Base-by-base conservation (phyloP, 345 rosid genomes). In the Aquilaria malaccensis region DNA sequence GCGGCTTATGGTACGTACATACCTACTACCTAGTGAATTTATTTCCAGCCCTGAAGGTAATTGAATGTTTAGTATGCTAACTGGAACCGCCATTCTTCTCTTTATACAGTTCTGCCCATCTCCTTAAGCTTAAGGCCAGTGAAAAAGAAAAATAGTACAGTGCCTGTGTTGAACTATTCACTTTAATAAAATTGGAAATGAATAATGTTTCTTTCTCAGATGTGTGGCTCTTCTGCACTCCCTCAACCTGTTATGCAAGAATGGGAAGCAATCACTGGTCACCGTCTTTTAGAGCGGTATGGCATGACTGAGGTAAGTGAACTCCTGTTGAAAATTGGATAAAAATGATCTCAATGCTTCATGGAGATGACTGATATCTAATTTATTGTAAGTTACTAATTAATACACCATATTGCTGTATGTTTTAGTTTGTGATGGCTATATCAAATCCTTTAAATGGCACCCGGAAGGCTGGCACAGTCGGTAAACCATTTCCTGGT, bases 211-310 rank as follows among this genome's bases (percentile, higher is more conserved):
- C 55, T 50, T 60, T 30, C 4, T 54, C 71, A 94, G 97, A 94
- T 94, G 99, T 86, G 83, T 69, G 99, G 99, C 63, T 94, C 99
- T 65, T 85, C 99, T 45, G 95, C 97, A 73, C 95, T 94, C 48
- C 99, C 99, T 67, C 77, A 80, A 68, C 95, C 97, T 9, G 85
- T 94, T 73, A 88, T 94, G 97, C 86, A 85, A 67, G 83, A 73
- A 67, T 94, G 99, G 99, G 99, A 94, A 78, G 69, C 74, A 56
- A 90, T 94, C 74, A 94, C 99, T 15, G 95, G 96, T 33, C 97
- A 94, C 59, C 83, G 93, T 61, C 97, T 94, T 62, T 72, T 94
- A 80, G 99, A 94, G 76, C 82, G 99, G 71, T 94, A 90, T 65
- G 99, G 99, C 64, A 94, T 94, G 99, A 90, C 99, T 45, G 99